phyloP scores from a whole-genome alignment of 768 basidiomycete genomes.

The Naematelia encephala region DNA sequence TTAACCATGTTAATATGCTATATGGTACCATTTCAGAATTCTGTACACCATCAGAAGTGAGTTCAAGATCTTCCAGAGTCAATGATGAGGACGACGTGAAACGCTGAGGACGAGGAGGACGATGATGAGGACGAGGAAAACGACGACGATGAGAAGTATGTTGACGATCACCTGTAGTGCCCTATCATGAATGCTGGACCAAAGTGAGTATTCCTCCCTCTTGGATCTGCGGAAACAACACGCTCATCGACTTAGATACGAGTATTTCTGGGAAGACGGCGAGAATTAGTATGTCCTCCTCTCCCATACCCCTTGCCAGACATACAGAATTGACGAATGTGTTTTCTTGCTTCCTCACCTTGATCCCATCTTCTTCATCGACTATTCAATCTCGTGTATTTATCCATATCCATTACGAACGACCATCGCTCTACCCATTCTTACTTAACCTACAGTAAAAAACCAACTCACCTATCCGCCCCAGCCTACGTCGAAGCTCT shows the following conservation, averaged over 20 bases:
- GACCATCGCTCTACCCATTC: neutral
- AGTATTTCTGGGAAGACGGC: conserved; percentile 51
- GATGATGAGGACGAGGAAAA: too few species aligned
- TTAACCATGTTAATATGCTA: conserved; percentile 99
- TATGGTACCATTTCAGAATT: conserved; percentile 98
- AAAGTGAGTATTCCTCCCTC: conserved; percentile 32
- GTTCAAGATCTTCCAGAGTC: conserved; percentile 27
- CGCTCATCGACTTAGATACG: conserved; percentile 29
- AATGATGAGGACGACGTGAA: too few species aligned
- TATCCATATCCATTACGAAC: neutral
- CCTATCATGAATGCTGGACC: conserved; percentile 51
- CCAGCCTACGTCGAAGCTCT: conserved; percentile 89
- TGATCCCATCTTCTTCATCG: neutral
- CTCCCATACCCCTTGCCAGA: neutral
- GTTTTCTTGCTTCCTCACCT: neutral
- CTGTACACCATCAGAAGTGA: conserved; percentile 86
- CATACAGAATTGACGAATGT: neutral
- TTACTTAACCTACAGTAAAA: conserved; percentile 28
- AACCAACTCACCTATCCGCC: conserved; percentile 47
- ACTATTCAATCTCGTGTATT: too few species aligned
- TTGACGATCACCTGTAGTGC: conserved; percentile 31
- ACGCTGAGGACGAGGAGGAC: neutral
- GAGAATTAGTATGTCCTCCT: conserved; percentile 42
- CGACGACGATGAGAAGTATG: too few species aligned
- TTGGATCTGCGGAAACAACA: conserved; percentile 4